Percentiles rank a stretch among this genome's conserved stretches.
Evolutionary conservation across 805 yeast species (phyloP).

Genomic region (Candida vaughaniae): DNA sequence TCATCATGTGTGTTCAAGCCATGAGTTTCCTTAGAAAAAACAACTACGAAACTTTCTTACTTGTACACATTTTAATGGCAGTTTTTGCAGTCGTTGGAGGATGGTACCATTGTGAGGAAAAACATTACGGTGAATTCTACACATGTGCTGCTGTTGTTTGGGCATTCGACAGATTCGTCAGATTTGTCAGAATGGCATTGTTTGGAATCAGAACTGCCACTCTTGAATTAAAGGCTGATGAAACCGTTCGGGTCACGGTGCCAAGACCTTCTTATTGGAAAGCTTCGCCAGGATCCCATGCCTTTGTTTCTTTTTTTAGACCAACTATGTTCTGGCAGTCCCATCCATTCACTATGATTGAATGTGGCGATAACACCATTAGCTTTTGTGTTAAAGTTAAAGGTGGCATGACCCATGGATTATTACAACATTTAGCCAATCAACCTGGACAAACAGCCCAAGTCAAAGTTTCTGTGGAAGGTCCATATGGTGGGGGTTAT

Average conservation of each 20-base stretch:
- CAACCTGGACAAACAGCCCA: slow-evolving; percentile 30
- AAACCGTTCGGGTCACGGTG: slow-evolving; percentile 45
- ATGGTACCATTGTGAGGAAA: slow-evolving; percentile 50
- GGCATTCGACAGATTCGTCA: slow-evolving; percentile 32
- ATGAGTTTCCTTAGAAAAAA: slow-evolving; percentile 59
- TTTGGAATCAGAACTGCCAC: slow-evolving; percentile 34
- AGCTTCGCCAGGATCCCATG: slow-evolving; percentile 37
- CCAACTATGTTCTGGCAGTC: slow-evolving; percentile 44
- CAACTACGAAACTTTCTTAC: slow-evolving; percentile 50
- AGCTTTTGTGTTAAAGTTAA: slow-evolving; percentile 46
- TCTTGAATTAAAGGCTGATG: slow-evolving; percentile 34
- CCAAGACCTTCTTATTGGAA: slow-evolving; percentile 48
- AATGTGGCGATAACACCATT: slow-evolving; percentile 29
- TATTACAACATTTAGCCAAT: slow-evolving; percentile 28
- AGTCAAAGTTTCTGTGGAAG: slow-evolving; percentile 33
- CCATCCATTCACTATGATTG: slow-evolving; percentile 43
- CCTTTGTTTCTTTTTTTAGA: slow-evolving; percentile 37
- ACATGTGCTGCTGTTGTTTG: slow-evolving; percentile 34
- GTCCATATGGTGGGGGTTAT: slow-evolving; percentile 35
- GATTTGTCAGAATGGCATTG: slow-evolving; percentile 26
- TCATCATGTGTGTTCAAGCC: slow-evolving; percentile 24
- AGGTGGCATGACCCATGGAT: slow-evolving; percentile 39
- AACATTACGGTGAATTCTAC: slow-evolving; percentile 21
- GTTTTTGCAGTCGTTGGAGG: slow-evolving; percentile 50
- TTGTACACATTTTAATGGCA: slow-evolving; percentile 25